Evolutionary conservation across 2,329 filamentous ascomycete genomes (phyloP).

Genomic region (Neonectria punicea): DNA sequence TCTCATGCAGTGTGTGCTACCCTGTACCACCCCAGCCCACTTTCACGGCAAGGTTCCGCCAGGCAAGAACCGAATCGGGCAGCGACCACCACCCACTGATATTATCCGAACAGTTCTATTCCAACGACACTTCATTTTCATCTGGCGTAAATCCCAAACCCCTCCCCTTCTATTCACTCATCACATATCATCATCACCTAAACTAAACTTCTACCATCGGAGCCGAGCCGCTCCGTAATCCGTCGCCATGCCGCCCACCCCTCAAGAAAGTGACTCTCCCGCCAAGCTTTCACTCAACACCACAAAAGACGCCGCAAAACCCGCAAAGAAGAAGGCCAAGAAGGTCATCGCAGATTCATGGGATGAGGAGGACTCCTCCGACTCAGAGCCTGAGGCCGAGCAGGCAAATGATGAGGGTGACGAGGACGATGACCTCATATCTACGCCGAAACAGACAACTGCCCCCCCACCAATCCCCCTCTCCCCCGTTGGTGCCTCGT

Average conservation of each 20-base stretch:
- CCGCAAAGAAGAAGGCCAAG: conserved; percentile 44
- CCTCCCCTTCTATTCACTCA: neutral
- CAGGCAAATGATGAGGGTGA: conserved; percentile 38
- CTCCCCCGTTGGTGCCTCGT: conserved; percentile 55
- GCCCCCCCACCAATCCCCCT: conserved; percentile 76
- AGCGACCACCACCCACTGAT: conserved; percentile 1
- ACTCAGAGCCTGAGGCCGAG: conserved; percentile 52
- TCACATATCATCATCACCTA: neutral
- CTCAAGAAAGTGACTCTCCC: conserved; percentile 42
- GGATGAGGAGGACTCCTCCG: conserved; percentile 68
- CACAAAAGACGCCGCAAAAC: conserved; percentile 30
- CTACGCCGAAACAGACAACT: conserved; percentile 44
- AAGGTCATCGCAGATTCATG: conserved; percentile 55
- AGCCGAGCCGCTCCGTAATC: neutral
- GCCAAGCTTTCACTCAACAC: conserved; percentile 47
- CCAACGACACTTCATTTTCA: neutral
- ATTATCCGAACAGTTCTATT: neutral
- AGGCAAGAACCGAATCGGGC: conserved; percentile 2
- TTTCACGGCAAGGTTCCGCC: neutral
- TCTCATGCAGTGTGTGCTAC: neutral
- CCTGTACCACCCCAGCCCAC: neutral
- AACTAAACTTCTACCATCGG: neutral
- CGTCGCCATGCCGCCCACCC: conserved; percentile 35
- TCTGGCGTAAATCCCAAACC: neutral
- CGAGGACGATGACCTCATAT: conserved; percentile 55